Evolutionary conservation across 495 filamentous ascomycete genomes (phyloP).

Genomic region (Aspergillus nidulans): DNA sequence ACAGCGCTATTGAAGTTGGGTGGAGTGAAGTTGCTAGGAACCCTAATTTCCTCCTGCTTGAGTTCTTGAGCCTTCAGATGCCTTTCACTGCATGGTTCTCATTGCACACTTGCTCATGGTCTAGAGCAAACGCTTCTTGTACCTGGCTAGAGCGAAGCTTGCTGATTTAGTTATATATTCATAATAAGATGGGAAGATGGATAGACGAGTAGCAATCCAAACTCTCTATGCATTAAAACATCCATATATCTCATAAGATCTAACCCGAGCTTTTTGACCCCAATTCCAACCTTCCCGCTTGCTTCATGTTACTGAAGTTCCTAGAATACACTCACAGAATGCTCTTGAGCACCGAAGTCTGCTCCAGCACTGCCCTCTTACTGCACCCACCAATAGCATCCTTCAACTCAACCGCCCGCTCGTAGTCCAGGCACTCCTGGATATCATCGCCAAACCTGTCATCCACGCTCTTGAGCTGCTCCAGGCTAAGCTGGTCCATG

Average conservation of each 20-base stretch:
- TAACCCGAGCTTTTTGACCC: not conserved
- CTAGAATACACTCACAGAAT: constrained; percentile 25
- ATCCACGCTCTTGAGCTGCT: constrained; percentile 71
- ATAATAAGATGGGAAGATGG: no score
- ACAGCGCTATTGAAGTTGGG: no score
- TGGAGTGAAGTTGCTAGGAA: not conserved
- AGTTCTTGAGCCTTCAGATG: no score
- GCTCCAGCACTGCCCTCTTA: constrained; percentile 66
- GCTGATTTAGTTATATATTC: no score
- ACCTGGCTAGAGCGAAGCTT: no score
- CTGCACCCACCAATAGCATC: constrained; percentile 80
- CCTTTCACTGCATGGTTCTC: no score
- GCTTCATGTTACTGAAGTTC: no score
- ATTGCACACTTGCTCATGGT: no score
- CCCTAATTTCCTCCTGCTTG: constrained; percentile 1
- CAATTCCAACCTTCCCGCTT: not conserved
- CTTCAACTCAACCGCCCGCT: constrained; percentile 80
- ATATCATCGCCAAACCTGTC: constrained; percentile 73
- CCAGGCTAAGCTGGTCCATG: constrained; percentile 72
- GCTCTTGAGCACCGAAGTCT: constrained; percentile 67
- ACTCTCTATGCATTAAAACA: not conserved
- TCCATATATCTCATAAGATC: not conserved
- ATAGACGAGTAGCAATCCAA: not conserved
- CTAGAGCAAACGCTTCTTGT: no score
- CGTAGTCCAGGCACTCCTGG: constrained; percentile 71